A percentile compares a stretch with the other conserved stretches of the same genome.
Conservation (phyloP, 2,329 filamentous ascomycete genomes). For the Diaporthe citriasiana region DNA sequence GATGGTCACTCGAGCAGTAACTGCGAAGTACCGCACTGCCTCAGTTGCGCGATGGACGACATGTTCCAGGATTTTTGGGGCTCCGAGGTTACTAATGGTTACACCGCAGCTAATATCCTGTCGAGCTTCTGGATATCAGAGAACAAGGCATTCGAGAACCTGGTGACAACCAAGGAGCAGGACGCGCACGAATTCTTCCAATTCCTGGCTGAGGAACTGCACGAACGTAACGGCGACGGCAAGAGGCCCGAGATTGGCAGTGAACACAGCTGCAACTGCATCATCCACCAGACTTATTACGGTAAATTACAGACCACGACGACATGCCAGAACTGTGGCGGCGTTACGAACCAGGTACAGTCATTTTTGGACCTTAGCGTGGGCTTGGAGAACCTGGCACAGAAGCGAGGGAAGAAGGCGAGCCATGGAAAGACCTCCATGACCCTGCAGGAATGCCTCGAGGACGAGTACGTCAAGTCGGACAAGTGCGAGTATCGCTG, state of each 20-base stretch:
- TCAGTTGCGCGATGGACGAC: slow-evolving; percentile 80
- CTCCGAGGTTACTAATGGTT: slow-evolving; percentile 85
- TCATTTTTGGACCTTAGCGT: slow-evolving; percentile 93
- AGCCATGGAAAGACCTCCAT: slow-evolving; percentile 61
- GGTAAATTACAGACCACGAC: slow-evolving; percentile 92
- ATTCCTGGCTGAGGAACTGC: slow-evolving; percentile 92
- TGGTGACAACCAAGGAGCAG: slow-evolving; percentile 94
- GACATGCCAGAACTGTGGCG: slow-evolving; percentile 89
- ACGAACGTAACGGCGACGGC: slow-evolving; percentile 82
- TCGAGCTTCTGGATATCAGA: slow-evolving; percentile 92
- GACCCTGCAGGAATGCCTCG: slow-evolving; percentile 81
- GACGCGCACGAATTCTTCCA: slow-evolving; percentile 98
- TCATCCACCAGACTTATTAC: slow-evolving; percentile 95
- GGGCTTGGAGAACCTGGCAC: slow-evolving; percentile 82
- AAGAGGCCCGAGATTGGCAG: slow-evolving; percentile 72
- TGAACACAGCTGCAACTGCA: slow-evolving; percentile 82
- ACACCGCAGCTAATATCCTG: slow-evolving; percentile 90
- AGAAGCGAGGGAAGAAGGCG: slow-evolving; percentile 72
- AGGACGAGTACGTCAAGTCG: slow-evolving; percentile 85
- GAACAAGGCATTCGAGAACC: slow-evolving; percentile 77
- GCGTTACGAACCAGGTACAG: slow-evolving; percentile 85
- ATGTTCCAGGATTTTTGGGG: slow-evolving; percentile 81
- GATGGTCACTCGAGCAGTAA: slow-evolving; percentile 87
- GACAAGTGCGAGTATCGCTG: slow-evolving; percentile 94
- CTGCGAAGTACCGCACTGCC: slow-evolving; percentile 74